These are phyloP conservation scores for Metschnikowia proteae DNA, from an alignment of 805 yeast species.

Conservation along the genomic window DNA sequence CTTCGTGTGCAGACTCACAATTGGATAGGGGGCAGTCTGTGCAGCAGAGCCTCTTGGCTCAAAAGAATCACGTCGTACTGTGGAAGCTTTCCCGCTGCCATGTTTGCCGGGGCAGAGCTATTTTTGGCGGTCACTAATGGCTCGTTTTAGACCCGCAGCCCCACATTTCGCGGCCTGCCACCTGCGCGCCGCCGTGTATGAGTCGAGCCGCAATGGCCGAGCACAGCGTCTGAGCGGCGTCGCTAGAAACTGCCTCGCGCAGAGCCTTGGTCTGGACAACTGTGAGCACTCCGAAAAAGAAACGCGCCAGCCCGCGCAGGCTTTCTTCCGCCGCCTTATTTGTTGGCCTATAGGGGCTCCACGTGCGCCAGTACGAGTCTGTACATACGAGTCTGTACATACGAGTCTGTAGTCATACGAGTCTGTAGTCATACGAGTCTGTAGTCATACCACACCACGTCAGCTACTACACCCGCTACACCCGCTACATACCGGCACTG, in stretches of 20 bases:
- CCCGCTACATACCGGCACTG: too few species aligned
- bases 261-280: not conserved
- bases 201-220: not conserved
- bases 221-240: conserved; percentile 1
- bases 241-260: conserved; percentile 6
- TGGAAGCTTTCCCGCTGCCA: not conserved
- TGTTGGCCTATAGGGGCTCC: not conserved
- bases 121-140: not conserved
- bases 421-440: too few species aligned
- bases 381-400: too few species aligned
- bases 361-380: too few species aligned
- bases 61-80: too few species aligned
- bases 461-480: too few species aligned
- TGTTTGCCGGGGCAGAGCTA: not conserved
- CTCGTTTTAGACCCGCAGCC: not conserved
- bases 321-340: not conserved
- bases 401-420: too few species aligned
- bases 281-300: not conserved
- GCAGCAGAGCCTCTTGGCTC: too few species aligned
- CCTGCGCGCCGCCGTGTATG: conserved; percentile 3
- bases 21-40: too few species aligned
- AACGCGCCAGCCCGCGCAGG: not conserved
- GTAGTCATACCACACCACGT: too few species aligned
- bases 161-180: not conserved
- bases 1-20: too few species aligned